Evolutionary conservation across 2,329 filamentous ascomycete species (phyloP).

Genomic region (Aspergillus melleus): DNA sequence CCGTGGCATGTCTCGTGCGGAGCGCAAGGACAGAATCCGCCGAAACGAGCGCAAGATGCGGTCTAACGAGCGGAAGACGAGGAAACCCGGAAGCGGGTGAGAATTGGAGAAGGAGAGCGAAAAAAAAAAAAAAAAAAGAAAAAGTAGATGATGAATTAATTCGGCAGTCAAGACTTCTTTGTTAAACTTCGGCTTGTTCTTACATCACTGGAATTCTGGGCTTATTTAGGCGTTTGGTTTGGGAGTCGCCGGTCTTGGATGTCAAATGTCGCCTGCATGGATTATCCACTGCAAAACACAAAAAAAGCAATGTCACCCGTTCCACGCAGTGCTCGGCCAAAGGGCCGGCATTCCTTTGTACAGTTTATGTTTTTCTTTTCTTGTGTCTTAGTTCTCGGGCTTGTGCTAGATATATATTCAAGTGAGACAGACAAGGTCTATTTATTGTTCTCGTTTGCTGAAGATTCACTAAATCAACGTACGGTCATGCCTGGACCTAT

Average conservation of each 20-base stretch:
- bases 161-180: conserved; percentile 10
- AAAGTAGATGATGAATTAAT: conserved; percentile 1
- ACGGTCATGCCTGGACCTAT: conserved; percentile 5
- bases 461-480: background rate
- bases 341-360: background rate
- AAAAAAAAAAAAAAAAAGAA: background rate
- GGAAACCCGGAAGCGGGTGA: conserved; percentile 30
- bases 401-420: background rate
- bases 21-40: conserved; percentile 66
- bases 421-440: background rate
- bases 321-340: background rate
- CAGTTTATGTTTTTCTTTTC: background rate
- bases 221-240: conserved; percentile 25
- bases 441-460: conserved; percentile 1
- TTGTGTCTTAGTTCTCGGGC: background rate
- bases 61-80: conserved; percentile 60
- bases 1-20: conserved; percentile 65
- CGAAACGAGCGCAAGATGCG: conserved; percentile 66
- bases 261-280: conserved; percentile 11
- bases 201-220: conserved; percentile 19
- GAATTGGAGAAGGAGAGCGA: background rate
- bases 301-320: conserved; percentile 12
- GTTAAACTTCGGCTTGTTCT: conserved; percentile 6
- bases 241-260: conserved; percentile 24
- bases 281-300: conserved; percentile 9